Conservation (phyloP, 306 rosid species). For the Prosopis cineraria region DNA sequence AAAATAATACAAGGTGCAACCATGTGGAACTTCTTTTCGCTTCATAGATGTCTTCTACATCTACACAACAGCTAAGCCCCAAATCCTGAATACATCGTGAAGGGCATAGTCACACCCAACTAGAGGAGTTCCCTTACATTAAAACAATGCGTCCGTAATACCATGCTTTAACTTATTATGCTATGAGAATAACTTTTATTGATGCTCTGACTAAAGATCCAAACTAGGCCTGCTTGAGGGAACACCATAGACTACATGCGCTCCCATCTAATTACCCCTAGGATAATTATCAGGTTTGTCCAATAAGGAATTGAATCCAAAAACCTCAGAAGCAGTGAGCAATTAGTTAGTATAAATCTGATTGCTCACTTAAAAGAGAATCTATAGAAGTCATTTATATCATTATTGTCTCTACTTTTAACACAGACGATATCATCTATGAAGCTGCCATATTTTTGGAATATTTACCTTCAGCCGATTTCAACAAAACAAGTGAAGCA, state of each 20-base stretch:
- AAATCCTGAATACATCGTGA: neutral
- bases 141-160: neutral
- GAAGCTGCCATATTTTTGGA: neutral
- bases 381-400: neutral
- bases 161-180: slow-evolving; percentile 9
- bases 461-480: neutral
- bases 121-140: neutral
- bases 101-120: neutral
- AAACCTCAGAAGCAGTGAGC: too few relatives aligned
- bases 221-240: neutral
- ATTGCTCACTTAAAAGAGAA: neutral
- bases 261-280: too few relatives aligned
- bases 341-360: too few relatives aligned
- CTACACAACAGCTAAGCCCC: neutral
- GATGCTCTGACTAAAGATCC: neutral
- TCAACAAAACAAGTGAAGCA: slow-evolving; percentile 1
- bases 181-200: neutral
- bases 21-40: neutral
- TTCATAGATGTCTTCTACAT: neutral
- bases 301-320: slow-evolving; percentile 8
- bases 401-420: slow-evolving; percentile 5
- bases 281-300: neutral
- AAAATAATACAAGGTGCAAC: neutral
- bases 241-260: neutral
- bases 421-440: neutral